Evolutionary conservation across 495 filamentous ascomycete genomes (phyloP).

Genomic region (Penicillium coffeae): DNA sequence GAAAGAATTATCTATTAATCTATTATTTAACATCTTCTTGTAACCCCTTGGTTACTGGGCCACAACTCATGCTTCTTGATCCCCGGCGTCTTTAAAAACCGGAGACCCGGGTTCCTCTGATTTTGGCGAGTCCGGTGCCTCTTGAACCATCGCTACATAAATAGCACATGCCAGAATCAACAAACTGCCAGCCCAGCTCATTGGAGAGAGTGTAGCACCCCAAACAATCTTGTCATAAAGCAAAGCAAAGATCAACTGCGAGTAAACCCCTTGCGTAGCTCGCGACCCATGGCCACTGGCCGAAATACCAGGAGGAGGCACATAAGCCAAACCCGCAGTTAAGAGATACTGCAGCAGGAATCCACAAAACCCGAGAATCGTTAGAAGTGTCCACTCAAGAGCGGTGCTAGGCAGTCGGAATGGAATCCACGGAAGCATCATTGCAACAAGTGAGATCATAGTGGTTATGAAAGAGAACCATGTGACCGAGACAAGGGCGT

Average conservation of each 20-base stretch:
- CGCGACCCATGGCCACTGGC: constrained; percentile 47
- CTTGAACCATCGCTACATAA: constrained; percentile 62
- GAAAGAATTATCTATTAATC: too few relatives aligned
- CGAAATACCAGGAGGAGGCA: constrained; percentile 36
- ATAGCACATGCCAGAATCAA: constrained; percentile 79
- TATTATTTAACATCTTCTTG: too few relatives aligned
- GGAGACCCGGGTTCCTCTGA: neutral
- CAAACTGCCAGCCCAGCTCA: constrained; percentile 68
- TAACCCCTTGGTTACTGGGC: too few relatives aligned
- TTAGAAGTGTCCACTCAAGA: constrained; percentile 67
- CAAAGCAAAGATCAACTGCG: constrained; percentile 87
- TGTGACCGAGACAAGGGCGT: constrained; percentile 80
- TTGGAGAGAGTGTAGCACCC: constrained; percentile 60
- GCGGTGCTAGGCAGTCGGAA: constrained; percentile 59
- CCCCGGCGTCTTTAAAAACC: neutral
- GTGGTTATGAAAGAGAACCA: constrained; percentile 76
- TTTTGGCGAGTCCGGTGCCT: constrained; percentile 18
- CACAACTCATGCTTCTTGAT: too few relatives aligned
- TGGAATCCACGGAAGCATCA: constrained; percentile 56
- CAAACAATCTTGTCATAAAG: constrained; percentile 77
- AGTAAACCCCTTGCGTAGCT: constrained; percentile 88
- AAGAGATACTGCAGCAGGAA: constrained; percentile 85
- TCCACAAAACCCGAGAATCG: constrained; percentile 68
- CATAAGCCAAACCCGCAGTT: constrained; percentile 72
- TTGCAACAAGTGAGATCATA: constrained; percentile 57